phyloP scores from a whole-genome alignment of 257 asterid species.

The Catharanthus roseus region DNA sequence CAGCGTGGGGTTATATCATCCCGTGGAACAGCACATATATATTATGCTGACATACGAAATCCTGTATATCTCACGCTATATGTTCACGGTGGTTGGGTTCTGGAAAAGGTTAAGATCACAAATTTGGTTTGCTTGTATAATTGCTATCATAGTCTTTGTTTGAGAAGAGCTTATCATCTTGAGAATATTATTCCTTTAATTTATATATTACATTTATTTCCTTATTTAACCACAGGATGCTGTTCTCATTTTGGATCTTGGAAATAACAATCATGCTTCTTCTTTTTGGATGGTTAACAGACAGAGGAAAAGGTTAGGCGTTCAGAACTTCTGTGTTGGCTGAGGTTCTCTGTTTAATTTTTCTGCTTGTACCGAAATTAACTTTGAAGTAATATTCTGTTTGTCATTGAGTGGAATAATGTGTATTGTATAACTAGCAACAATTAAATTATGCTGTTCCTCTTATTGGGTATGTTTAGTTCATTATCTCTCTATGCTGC shows the following conservation, averaged over 20 bases:
- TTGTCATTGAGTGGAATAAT: neutral
- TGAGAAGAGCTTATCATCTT: constrained; percentile 15
- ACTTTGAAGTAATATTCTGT: neutral
- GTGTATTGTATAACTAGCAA: neutral
- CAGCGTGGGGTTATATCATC: constrained; percentile 71
- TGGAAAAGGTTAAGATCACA: constrained; percentile 73
- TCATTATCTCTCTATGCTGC: neutral
- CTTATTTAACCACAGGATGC: constrained; percentile 51
- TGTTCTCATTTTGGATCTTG: constrained; percentile 74
- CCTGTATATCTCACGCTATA: constrained; percentile 60
- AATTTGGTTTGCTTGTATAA: constrained; percentile 12
- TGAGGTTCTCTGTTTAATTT: neutral
- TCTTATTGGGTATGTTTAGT: neutral
- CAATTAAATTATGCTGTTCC: neutral
- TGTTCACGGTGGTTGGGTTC: constrained; percentile 88
- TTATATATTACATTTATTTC: constrained; percentile 5
- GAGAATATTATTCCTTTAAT: neutral
- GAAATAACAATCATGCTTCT: constrained; percentile 63
- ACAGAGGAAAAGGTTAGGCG: constrained; percentile 67
- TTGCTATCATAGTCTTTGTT: constrained; percentile 12
- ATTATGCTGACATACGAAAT: constrained; percentile 84
- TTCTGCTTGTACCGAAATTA: neutral
- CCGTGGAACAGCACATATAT: constrained; percentile 73
- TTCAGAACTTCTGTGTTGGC: neutral
- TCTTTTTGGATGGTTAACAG: constrained; percentile 92